Evolutionary conservation across 2,329 filamentous ascomycete genomes (phyloP).

Genomic region (Stagonosporopsis rhizophila): DNA sequence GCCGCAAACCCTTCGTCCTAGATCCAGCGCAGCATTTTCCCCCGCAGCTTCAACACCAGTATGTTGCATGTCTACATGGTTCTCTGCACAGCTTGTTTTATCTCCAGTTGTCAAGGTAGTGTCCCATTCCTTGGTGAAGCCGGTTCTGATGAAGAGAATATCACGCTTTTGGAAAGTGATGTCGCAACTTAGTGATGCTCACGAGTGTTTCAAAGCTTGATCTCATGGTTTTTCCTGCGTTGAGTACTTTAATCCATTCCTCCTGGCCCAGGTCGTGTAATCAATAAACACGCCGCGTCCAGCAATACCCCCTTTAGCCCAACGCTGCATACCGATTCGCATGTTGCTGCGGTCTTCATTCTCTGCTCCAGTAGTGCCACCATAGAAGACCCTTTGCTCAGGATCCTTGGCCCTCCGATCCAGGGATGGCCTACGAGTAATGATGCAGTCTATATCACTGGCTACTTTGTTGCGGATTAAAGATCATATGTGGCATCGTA

Average conservation of each 20-base stretch:
- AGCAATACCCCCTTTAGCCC: conserved; percentile 29
- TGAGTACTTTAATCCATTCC: conserved; percentile 22
- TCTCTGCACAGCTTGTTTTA: conserved; percentile 32
- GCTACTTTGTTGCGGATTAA: conserved; percentile 5
- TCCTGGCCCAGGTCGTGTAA: conserved; percentile 25
- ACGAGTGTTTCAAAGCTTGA: conserved; percentile 17
- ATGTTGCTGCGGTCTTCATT: conserved; percentile 27
- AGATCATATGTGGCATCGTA: conserved; percentile 20
- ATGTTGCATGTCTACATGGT: conserved; percentile 37
- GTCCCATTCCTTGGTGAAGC: conserved; percentile 27
- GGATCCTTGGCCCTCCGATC: conserved; percentile 8
- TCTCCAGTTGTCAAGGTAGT: conserved; percentile 14
- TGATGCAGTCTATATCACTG: not conserved
- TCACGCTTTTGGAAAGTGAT: conserved; percentile 28
- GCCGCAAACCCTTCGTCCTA: conserved; percentile 42
- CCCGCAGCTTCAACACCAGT: conserved; percentile 31
- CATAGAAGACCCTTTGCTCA: conserved; percentile 27
- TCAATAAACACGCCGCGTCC: conserved; percentile 31
- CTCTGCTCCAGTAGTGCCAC: conserved; percentile 27
- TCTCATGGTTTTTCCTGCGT: conserved; percentile 16
- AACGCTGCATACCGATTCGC: conserved; percentile 26
- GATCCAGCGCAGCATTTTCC: conserved; percentile 39
- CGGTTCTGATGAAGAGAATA: conserved; percentile 29
- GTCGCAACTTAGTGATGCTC: conserved; percentile 18
- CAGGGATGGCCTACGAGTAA: conserved; percentile 21